These are phyloP conservation scores for Mucor irregularis DNA, from an alignment of 371 early-diverging fungal genomes.

Conservation along the genomic window DNA sequence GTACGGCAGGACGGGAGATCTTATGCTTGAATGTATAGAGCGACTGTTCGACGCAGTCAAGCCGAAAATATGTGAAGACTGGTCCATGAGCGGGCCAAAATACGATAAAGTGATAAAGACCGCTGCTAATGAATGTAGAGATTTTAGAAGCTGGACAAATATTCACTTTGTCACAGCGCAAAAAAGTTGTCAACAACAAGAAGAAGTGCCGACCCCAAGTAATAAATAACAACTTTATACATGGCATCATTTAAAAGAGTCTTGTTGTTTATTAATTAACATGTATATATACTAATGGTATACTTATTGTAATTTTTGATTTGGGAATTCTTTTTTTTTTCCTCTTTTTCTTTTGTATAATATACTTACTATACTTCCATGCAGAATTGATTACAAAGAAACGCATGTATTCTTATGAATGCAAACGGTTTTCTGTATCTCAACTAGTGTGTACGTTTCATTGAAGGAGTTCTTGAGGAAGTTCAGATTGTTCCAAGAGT, in stretches of 20 bases:
- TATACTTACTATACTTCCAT: too few species aligned
- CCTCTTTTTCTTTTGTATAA: too few species aligned
- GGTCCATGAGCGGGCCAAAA: conserved; percentile 40
- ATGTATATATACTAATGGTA: too few species aligned
- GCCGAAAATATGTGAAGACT: conserved; percentile 48
- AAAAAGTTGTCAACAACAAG: conserved; percentile 3
- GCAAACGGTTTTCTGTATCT: too few species aligned
- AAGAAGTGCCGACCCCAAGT: neutral
- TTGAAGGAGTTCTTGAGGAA: too few species aligned
- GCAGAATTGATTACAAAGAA: too few species aligned
- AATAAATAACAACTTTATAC: neutral
- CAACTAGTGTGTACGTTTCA: neutral
- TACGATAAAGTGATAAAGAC: conserved; percentile 36
- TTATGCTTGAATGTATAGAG: conserved; percentile 34
- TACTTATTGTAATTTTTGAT: too few species aligned
- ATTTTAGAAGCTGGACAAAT: conserved; percentile 47
- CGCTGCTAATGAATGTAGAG: conserved; percentile 35
- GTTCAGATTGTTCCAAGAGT: too few species aligned
- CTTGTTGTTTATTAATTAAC: too few species aligned
- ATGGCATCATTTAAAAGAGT: too few species aligned
- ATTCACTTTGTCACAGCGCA: conserved; percentile 30
- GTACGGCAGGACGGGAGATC: conserved; percentile 44
- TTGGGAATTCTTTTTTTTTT: too few species aligned
- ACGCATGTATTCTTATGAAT: too few species aligned
- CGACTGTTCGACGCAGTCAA: conserved; percentile 42